Evolutionary conservation across 1,139 yeast species (phyloP).

Genomic region (Yamadazyma mexicana): DNA sequence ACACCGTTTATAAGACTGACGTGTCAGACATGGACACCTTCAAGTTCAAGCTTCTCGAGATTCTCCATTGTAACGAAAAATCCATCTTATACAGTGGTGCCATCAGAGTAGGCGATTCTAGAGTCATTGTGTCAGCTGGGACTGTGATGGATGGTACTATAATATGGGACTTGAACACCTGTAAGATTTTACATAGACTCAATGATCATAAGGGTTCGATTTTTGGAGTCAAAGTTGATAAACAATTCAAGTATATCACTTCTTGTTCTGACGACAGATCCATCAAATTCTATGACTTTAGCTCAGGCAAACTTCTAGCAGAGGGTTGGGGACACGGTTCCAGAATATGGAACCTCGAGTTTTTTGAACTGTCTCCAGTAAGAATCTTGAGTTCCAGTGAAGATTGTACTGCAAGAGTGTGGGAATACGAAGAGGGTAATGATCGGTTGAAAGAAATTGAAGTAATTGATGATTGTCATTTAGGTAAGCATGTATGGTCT

Average conservation of each 20-base stretch:
- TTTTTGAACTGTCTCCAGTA: constrained; percentile 43
- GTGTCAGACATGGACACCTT: constrained; percentile 15
- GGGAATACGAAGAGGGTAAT: constrained; percentile 49
- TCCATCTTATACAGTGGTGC: constrained; percentile 88
- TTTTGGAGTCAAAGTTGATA: constrained; percentile 71
- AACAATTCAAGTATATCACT: constrained; percentile 54
- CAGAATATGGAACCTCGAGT: constrained; percentile 82
- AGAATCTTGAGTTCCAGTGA: constrained; percentile 73
- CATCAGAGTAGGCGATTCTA: constrained; percentile 45
- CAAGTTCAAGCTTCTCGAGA: constrained; percentile 30
- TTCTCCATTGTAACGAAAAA: constrained; percentile 62
- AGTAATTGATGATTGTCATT: constrained; percentile 60
- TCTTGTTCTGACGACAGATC: constrained; percentile 96
- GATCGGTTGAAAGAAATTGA: constrained; percentile 26
- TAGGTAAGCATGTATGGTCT: constrained; percentile 88
- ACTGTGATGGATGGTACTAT: constrained; percentile 89
- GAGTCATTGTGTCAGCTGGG: constrained; percentile 70
- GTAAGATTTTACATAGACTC: constrained; percentile 52
- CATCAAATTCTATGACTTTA: constrained; percentile 69
- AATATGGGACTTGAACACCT: constrained; percentile 63
- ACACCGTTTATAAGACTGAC: constrained; percentile 57
- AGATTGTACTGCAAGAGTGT: constrained; percentile 83
- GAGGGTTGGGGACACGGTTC: constrained; percentile 98
- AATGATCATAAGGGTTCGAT: constrained; percentile 88
- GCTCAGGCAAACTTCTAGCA: constrained; percentile 57